A percentile compares a stretch with the other conserved stretches of the same genome.
Evolutionary conservation across 352 stramenopile genomes (phyloP).

Genomic region (Aphanomyces euteiches): DNA sequence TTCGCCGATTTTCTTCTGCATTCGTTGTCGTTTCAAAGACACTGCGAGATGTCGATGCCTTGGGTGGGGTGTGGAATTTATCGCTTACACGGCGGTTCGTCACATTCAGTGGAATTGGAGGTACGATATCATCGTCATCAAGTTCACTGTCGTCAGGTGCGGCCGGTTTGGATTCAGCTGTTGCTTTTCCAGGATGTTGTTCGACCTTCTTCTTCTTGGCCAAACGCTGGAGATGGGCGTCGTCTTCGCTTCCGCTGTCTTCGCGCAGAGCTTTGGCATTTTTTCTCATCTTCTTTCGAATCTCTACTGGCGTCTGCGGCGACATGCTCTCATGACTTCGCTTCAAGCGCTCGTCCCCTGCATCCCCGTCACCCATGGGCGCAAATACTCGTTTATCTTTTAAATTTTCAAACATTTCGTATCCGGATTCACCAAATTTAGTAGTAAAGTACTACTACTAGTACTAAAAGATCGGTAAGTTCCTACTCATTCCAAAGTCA

Average conservation of each 20-base stretch:
- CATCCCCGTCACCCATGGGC: background rate
- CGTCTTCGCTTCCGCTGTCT: constrained; percentile 1
- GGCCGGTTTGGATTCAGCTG: background rate
- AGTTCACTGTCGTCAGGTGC: constrained; percentile 6
- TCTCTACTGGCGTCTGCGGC: constrained; percentile 7
- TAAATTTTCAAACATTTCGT: background rate
- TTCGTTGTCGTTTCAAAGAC: constrained; percentile 7
- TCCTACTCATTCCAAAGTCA: no score
- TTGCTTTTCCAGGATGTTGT: background rate
- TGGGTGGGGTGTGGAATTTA: constrained; percentile 2
- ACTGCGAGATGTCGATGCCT: background rate
- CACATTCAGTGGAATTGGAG: background rate
- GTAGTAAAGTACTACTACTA: background rate
- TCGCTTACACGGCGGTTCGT: background rate
- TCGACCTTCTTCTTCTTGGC: constrained; percentile 2
- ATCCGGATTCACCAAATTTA: constrained; percentile 17
- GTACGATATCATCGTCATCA: background rate
- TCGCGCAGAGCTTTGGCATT: background rate
- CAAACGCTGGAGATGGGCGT: background rate
- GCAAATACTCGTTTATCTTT: background rate
- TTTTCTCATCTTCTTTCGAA: constrained; percentile 23
- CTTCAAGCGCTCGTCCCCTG: background rate
- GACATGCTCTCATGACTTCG: constrained; percentile 8
- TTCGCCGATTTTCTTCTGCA: background rate
- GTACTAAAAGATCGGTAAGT: no score